Base-by-base conservation (phyloP, 306 rosid species). In the Delonix regia region DNA sequence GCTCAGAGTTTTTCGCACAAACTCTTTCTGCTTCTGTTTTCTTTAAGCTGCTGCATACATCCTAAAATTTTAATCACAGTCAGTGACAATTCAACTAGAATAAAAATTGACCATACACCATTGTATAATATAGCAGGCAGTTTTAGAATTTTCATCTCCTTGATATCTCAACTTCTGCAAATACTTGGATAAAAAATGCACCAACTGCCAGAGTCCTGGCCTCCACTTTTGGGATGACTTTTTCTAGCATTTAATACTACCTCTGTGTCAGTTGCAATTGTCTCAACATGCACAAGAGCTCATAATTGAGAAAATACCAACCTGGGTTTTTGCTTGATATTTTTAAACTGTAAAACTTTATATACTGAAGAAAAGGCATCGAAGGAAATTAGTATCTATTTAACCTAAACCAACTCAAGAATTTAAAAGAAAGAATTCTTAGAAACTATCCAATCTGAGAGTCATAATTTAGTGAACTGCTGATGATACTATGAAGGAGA, bases 51-150 rank as follows among this genome's bases (percentile, higher is more conserved):
- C 81, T 42, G 71, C 81, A 77, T 80, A 68, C 75, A 75, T 83
- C 91, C 97, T 92, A 65, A 70, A 82, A 74, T 59, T 56, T 8
- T 69, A 51, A 73, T 38, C 36, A 16, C 64, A 78, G 48, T 62
- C 63, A 82, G 65, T 55, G 12, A 63, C n/a, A 63, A 39, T 63
- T 55, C 69, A 44, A 49, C 45, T 19, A 78, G 18, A 45, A 75
- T 64, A 36, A 30, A 15, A 53, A 44, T 25, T 27, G 36, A 30
- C 36, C 25, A 12, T n/a, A 57, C 36, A 57, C 13, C 64, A 56
- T 56, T 18, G 25, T 25, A 25, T 27, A 57, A 36, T 0, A 4
- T 10, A 41, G 47, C 13, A 41, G 51, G 18, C 51, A 42, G 1
- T 42, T 47, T 7, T 30, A 63, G 13, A 64, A 64, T 42, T 64